Evolutionary conservation across 2,329 filamentous ascomycete species (phyloP), one percentile per base, ranked within the genome.

Genomic region (Trichoderma lentiforme): DNA sequence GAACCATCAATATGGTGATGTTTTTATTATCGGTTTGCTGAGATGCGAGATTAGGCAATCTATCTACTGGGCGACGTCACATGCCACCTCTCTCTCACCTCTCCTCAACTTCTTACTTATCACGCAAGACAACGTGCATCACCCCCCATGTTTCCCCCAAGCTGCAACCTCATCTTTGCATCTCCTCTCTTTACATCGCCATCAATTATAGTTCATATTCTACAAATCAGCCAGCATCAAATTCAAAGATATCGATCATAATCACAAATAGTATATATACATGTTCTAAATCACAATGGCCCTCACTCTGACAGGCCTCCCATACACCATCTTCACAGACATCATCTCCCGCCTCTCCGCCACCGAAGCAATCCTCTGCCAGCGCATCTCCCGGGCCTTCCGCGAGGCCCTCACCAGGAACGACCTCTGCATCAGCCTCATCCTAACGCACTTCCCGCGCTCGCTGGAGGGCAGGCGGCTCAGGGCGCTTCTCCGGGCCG

Each of bases 251-350:
- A 12, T 12, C 9, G 4, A 21, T 51, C 12, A 6, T 2, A 24
- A 8, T 24, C 43, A 2, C 43, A 51, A 51, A 12, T 0, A 51
- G 11, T 53, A 24, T 53, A 24, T 53, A 53, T 53, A 51, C 47
- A 51, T 24, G 43, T 47, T 47, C 18, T 21, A 53, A 24, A 1
- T 24, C 56, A 47, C 12, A 28, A 63, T 68, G 43, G 43, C 34
- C 32, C 80, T 79, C 78, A 79, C 83, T 73, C 79, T 86, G 34
- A 81, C 80, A 11, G 79, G 83, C 18, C 81, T 91, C 51, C 88
- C 89, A n/a, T 83, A 84, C 75, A 87, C 89, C 67, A 77, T 91
- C 61, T 90, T 91, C 75, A 81, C 89, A 72, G 82, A 89, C 63
- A 80, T 91, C 69, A 72, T 87, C 43, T 80, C 76, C 3, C 77